Evolutionary conservation across 2,329 filamentous ascomycete genomes (phyloP).

Genomic region (Talaromyces atroroseus): DNA sequence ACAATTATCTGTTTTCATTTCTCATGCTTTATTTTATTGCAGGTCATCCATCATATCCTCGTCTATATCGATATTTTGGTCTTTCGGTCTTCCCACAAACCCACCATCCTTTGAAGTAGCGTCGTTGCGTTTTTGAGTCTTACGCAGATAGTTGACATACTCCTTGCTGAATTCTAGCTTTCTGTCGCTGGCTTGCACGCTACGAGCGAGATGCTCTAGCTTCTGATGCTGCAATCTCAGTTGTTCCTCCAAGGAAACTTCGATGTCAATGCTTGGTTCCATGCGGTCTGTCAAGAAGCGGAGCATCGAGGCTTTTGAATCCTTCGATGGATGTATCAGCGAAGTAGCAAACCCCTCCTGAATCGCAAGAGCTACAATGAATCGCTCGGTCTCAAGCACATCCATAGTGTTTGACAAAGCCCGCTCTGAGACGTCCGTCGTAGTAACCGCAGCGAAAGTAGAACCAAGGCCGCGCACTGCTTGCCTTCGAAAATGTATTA

Average conservation of each 20-base stretch:
- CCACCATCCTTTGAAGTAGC: slow-evolving; percentile 17
- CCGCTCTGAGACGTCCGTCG: slow-evolving; percentile 42
- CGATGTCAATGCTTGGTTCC: slow-evolving; percentile 30
- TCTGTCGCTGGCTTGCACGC: slow-evolving; percentile 51
- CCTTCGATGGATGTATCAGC: slow-evolving; percentile 39
- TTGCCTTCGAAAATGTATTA: slow-evolving; percentile 67
- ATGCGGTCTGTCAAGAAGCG: slow-evolving; percentile 44
- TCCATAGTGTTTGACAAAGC: slow-evolving; percentile 24
- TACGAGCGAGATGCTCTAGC: slow-evolving; percentile 47
- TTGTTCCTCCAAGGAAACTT: slow-evolving; percentile 33
- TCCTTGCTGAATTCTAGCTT: slow-evolving; percentile 55
- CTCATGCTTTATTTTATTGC: slow-evolving; percentile 16
- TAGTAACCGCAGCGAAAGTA: slow-evolving; percentile 62
- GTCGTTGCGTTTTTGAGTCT: slow-evolving; percentile 35
- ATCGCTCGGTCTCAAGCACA: slow-evolving; percentile 26
- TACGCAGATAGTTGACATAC: slow-evolving; percentile 51
- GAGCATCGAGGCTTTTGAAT: slow-evolving; percentile 43
- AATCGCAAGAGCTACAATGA: slow-evolving; percentile 44
- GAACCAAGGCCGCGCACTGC: slow-evolving; percentile 67
- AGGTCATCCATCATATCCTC: slow-evolving; percentile 38
- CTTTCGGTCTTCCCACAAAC: slow-evolving; percentile 11
- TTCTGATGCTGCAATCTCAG: slow-evolving; percentile 47
- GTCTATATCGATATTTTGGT: slow-evolving; percentile 24
- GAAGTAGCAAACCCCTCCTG: slow-evolving; percentile 47
- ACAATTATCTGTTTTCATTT: neutral